Percentiles rank a stretch among this genome's conserved stretches.
These are phyloP conservation scores for Teratosphaeria zuluensis DNA, from an alignment of 2,329 filamentous ascomycete genomes.

Conservation along the genomic window DNA sequence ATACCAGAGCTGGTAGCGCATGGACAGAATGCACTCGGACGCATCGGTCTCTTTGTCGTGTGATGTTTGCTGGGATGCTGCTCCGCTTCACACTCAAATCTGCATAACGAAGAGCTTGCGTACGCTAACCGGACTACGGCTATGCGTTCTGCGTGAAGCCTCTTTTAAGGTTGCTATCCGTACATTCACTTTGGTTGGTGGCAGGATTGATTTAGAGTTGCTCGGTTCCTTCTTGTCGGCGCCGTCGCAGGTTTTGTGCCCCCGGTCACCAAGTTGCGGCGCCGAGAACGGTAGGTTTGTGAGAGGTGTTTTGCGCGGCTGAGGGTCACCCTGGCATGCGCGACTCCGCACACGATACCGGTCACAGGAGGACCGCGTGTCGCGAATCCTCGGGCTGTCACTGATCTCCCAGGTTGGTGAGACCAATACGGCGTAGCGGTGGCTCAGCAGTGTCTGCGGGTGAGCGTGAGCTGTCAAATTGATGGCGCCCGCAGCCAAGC, in stretches of 20 bases:
- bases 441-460: background rate
- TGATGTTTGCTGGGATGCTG: background rate
- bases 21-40: no score
- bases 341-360: background rate
- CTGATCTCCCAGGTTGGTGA: background rate
- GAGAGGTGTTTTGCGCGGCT: background rate
- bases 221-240: background rate
- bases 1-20: no score
- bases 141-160: background rate
- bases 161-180: background rate
- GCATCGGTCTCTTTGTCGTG: background rate
- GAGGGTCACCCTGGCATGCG: background rate
- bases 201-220: background rate
- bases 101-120: background rate
- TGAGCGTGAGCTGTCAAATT: background rate
- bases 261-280: background rate
- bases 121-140: background rate
- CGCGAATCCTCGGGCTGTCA: background rate
- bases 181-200: background rate
- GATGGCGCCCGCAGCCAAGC: background rate
- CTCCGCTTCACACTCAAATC: background rate
- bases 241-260: background rate
- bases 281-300: background rate
- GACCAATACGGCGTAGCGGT: background rate
- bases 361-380: background rate